Evolutionary conservation across 352 stramenopile species (phyloP), one percentile per base, ranked within the genome.

Genomic region (Stramenopiles sp.): DNA sequence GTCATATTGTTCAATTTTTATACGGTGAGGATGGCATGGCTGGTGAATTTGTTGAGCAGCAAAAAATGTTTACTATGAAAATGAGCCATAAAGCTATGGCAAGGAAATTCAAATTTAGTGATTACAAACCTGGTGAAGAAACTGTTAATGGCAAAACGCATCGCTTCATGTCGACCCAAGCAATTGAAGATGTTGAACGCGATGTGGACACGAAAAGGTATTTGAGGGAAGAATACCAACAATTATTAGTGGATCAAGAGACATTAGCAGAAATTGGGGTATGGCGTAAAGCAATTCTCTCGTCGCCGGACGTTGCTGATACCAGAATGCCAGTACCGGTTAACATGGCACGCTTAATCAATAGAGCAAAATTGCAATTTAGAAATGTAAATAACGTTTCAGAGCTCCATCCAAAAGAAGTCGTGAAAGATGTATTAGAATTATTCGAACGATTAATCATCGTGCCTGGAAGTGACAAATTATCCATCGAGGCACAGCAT

Each of bases 21-120:
- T 97, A 96, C 83, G 96, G 96, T 80, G 96, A 99, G 86, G 96
- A 99, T 84, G 96, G 96, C 78, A 99, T 99, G 95, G 96, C 99
- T 87, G 95, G 93, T 0, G 93, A 97, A n/a, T 98, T 93, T 92
- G 97, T 99, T 73, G 96, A 99, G 84, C 96, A 97, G 78, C 96
- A 99, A 86, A 88, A 86, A 43, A n/a, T n/a, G n/a, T n/a, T n/a
- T n/a, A n/a, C n/a, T n/a, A n/a, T n/a, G n/a, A n/a, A n/a, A n/a
- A n/a, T n/a, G n/a, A n/a, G n/a, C n/a, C n/a, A n/a, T n/a, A n/a
- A n/a, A n/a, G n/a, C n/a, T n/a, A n/a, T n/a, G n/a, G n/a, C n/a
- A n/a, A n/a, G n/a, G n/a, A n/a, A n/a, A n/a, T n/a, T n/a, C n/a
- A n/a, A n/a, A n/a, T n/a, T n/a, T n/a, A n/a, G n/a, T n/a, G n/a